Evolutionary conservation across 225 moss, liverwort and hornwort species (phyloP), one percentile per base, ranked within the genome.

Genomic region (Takakia lepidozioides): DNA sequence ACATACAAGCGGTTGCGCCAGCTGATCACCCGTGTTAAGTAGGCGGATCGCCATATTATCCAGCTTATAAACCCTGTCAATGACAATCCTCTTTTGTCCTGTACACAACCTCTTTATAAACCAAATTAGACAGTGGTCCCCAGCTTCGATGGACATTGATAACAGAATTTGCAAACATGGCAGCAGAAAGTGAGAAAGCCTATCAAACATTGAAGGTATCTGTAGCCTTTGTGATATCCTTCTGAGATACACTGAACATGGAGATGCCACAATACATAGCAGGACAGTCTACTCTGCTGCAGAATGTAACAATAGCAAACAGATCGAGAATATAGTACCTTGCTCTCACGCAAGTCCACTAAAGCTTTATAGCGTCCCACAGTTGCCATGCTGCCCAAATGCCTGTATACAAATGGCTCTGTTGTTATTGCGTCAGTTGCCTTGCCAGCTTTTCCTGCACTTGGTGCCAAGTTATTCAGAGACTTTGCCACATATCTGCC

Each of bases 1-100:
- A 93, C 92, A 39, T 93, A 93, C 6, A 88, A 29, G 13, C 92
- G 82, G 57, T 83, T 88, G 15, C 92, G 75, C 92, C 88, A 88
- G 36, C 88, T 93, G 43, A 85, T 63, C 18, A 93, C 88, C 11
- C 92, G 58, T 0, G 88, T 88, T 29, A 93, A 54, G 60, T 93
- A 93, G 9, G 92, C 92, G 2, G 92, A 93, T 16, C 92, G 77
- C 92, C 92, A 88, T 44, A 93, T 47, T 4, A 93, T 27, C 87
- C 87, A 93, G 63, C 92, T 93, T 47, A 55, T 58, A 34, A 88
- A 85, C 21, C 92, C 92, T 8, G 85, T 80, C 70, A 88, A 20
- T 7, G 92, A 46, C 2, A 92, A 0, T 1, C 87, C 87, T 8
- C 53, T 43, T 34, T 58, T 58, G 9, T 53, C 26, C 17, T 83